These are phyloP conservation scores for Ophiosphaerella herpotricha DNA, from an alignment of 2,329 filamentous ascomycete species.

Conservation along the genomic window DNA sequence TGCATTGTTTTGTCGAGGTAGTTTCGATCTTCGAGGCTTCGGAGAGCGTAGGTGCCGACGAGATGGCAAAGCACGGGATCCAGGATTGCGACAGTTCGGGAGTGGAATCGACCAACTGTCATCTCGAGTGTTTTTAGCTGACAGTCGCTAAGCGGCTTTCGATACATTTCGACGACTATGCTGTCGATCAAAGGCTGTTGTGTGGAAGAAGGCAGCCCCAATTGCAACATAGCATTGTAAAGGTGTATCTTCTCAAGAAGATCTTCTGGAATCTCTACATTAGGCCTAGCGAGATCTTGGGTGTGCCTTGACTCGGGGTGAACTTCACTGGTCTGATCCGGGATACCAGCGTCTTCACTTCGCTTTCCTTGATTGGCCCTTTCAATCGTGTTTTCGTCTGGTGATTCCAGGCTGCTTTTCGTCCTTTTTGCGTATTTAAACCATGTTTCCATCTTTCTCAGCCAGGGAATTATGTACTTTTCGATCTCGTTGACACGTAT, in stretches of 20 bases:
- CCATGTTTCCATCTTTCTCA: conserved; percentile 5
- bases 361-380: too few relatives aligned
- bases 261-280: conserved; percentile 6
- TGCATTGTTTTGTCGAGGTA: background rate
- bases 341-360: too few relatives aligned
- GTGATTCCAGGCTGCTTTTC: background rate
- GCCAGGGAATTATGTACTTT: conserved; percentile 20
- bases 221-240: conserved; percentile 26
- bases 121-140: conserved; percentile 22
- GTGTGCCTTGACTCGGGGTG: too few relatives aligned
- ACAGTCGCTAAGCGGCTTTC: conserved; percentile 5
- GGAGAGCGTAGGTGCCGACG: conserved; percentile 17
- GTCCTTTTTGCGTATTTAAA: background rate
- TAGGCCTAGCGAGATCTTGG: background rate
- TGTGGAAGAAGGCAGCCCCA: conserved; percentile 14
- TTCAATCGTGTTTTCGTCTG: too few relatives aligned
- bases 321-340: too few relatives aligned
- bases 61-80: conserved; percentile 26
- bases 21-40: conserved; percentile 8
- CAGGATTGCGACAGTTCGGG: conserved; percentile 14
- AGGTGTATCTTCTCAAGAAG: conserved; percentile 23
- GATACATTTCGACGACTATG: conserved; percentile 20
- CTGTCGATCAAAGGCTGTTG: conserved; percentile 15
- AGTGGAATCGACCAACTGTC: conserved; percentile 21
- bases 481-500: conserved; percentile 12